Conservation (phyloP, 2,329 filamentous ascomycete species). For the Cercospora janseana region DNA sequence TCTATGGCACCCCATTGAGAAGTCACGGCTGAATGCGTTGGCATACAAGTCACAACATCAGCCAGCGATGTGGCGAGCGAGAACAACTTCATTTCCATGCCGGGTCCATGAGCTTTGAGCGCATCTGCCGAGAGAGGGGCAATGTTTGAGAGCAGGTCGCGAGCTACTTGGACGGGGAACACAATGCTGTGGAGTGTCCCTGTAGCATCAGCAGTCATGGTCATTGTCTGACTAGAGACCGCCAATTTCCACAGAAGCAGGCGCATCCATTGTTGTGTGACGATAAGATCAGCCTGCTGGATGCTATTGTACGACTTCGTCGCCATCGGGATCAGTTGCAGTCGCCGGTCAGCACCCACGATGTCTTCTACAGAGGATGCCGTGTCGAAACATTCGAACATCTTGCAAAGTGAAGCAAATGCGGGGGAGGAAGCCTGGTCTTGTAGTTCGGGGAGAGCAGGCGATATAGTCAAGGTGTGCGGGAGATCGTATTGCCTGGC, state of each 20-base stretch:
- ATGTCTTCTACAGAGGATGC: background rate
- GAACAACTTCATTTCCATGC: background rate
- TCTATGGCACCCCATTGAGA: too few relatives aligned
- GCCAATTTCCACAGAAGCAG: background rate
- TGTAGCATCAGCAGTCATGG: background rate
- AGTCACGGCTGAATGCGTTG: too few relatives aligned
- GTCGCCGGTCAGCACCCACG: too few relatives aligned
- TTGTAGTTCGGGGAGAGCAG: background rate
- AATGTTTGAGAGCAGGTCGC: background rate
- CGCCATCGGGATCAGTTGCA: too few relatives aligned
- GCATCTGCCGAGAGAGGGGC: background rate
- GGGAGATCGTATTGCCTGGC: background rate
- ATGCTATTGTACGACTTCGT: background rate
- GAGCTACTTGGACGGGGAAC: background rate
- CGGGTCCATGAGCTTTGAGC: background rate
- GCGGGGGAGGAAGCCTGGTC: background rate
- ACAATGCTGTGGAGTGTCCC: background rate
- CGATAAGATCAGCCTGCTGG: background rate
- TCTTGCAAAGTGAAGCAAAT: constrained; percentile 22
- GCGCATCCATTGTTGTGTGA: background rate
- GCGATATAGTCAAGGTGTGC: background rate
- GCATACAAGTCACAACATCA: background rate
- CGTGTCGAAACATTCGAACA: constrained; percentile 12
- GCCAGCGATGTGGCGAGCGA: background rate
- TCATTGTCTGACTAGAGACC: background rate